Evolutionary conservation across 73 alveolate genomes (phyloP), one percentile per base, ranked within the genome.

Genomic region (Breviolum minutum): DNA sequence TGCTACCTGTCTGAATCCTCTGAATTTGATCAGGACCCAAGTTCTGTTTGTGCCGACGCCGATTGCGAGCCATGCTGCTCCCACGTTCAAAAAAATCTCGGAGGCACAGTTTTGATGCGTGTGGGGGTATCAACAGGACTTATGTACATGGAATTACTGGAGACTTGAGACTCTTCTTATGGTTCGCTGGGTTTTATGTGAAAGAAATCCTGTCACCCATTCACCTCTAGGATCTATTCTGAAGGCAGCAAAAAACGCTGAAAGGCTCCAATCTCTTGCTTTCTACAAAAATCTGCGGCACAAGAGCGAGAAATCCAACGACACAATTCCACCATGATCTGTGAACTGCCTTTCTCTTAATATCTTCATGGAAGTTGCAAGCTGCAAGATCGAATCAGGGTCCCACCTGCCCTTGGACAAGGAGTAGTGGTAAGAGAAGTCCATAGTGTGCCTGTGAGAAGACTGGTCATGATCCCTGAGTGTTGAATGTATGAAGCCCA

Each of bases 371-470:
- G 12, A 17, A 71, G 40, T 71, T 71, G 32, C 30, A 17, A 71
- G 40, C 8, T 71, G 32, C 30, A n/a, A 40, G 54, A 40, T 40
- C 3, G 54, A 11, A n/a, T 71, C 81, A 71, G 29, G 40, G 13
- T 8, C 32, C 32, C 82, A 20, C 95, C 95, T 87, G 60, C 95
- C 95, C 69, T 66, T 69, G 24, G 95, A 87, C 82, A 87, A 68
- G 95, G 95, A 87, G 95, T 87, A 87, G 66, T 87, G 83, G 63
- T 27, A 27, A 11, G 95, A 87, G 95, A 87, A 87, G 22, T 64
- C 32, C 83, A 69, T 13, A 69, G 95, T 87, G 24, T 87, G 95
- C 95, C 95, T 87, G 70, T n/a, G 61, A 85, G 30, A 71, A 20
- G 13, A 71, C 10, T 71, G 10, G 82, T 8, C 40, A 22, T 71